Percentiles rank a stretch among this genome's conserved stretches.
Evolutionary conservation across 2,329 filamentous ascomycete species (phyloP).

Genomic region (Neonectria punicea): DNA sequence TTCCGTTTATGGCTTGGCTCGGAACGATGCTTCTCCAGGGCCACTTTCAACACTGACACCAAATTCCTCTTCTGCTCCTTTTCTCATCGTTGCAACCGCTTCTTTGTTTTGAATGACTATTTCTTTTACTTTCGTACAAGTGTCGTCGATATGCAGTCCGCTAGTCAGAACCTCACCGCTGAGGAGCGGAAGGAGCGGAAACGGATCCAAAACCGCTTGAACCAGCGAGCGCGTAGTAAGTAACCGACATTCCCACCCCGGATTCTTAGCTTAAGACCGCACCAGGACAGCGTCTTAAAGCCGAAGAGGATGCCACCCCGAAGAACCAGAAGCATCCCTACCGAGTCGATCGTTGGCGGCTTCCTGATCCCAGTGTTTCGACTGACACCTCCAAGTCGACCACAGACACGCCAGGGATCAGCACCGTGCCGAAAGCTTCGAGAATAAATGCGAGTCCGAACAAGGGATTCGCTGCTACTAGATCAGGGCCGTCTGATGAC

Average conservation of each 20-base stretch:
- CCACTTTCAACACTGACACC: not conserved
- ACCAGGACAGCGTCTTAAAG: slow-evolving; percentile 17
- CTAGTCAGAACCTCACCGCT: not conserved
- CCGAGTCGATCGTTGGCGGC: slow-evolving; percentile 28
- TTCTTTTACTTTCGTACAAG: not conserved
- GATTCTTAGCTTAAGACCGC: not conserved
- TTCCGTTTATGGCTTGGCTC: slow-evolving; percentile 12
- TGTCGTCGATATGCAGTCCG: not conserved
- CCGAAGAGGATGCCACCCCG: not conserved
- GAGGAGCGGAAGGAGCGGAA: slow-evolving; percentile 24
- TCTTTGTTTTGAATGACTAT: not conserved
- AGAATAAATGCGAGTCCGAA: too few relatives aligned
- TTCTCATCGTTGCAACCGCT: not conserved
- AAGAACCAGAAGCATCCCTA: slow-evolving; percentile 9
- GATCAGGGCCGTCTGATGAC: accelerated
- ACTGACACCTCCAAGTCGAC: not conserved
- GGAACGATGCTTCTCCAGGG: not conserved
- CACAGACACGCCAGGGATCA: not conserved
- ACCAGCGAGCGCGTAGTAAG: slow-evolving; percentile 33
- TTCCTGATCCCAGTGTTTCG: not conserved
- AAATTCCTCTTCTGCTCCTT: not conserved
- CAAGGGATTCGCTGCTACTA: too few relatives aligned
- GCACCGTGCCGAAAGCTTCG: not conserved
- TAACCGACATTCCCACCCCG: not conserved
- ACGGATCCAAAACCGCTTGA: slow-evolving; percentile 26